Percentiles rank a stretch among this genome's conserved stretches.
Evolutionary conservation across 176 grass and related monocot species (phyloP).

Genomic region (Aegilops speltoides): DNA sequence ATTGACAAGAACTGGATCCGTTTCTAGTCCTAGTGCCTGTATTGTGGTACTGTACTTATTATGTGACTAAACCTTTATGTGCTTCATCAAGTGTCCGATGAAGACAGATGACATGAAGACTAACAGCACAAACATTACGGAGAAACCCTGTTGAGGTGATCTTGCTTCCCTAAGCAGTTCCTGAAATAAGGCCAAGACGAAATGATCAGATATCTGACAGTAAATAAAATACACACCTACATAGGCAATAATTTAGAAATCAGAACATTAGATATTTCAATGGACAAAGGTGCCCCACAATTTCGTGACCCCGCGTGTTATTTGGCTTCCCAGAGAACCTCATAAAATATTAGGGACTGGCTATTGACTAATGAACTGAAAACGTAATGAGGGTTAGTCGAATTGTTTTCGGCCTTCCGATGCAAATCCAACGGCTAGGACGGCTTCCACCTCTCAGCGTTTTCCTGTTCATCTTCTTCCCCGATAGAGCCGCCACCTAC

Average conservation of each 20-base stretch:
- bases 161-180: conserved; percentile 38
- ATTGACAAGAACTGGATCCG: background rate
- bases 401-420: no score
- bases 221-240: background rate
- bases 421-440: no score
- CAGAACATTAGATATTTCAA: background rate
- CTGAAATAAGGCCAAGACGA: conserved; percentile 28
- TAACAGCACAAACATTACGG: conserved; percentile 51
- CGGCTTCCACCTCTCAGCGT: no score
- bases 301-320: no score
- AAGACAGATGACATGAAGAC: conserved; percentile 63
- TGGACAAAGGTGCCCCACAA: background rate
- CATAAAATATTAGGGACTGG: no score
- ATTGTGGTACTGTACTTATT: background rate
- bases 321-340: no score
- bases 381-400: no score
- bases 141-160: conserved; percentile 52
- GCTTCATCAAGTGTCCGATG: conserved; percentile 64
- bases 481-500: no score
- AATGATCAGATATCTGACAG: background rate
- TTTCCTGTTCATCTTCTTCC: no score
- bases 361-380: no score
- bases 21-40: background rate
- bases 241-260: background rate
- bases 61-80: conserved; percentile 32